Evolutionary conservation across 106 monocot genomes (phyloP), one percentile per base, ranked within the genome.

Genomic region (Dendrobium chrysotoxum): DNA sequence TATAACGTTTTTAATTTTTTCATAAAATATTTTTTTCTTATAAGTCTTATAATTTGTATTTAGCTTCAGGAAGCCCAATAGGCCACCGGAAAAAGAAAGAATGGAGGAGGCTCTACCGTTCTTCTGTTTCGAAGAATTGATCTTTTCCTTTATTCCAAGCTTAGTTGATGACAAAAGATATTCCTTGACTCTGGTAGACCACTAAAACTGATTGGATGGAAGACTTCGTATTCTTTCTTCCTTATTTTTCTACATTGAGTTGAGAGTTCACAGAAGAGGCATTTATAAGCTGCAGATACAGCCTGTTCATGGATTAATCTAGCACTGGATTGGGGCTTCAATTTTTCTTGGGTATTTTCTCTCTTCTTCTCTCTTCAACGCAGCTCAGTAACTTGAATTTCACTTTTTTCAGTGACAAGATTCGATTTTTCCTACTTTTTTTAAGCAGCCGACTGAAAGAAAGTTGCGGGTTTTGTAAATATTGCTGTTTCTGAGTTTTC

Each of bases 141-240:
- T 57, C 4, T 64, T 25, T 64, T 64, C 25, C 64, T 23, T 64
- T 64, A 64, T 70, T 70, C 70, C 30, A 70, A 30, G 11, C 70
- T 23, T 35, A 35, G 30, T 70, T 70, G 31, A 70, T 28, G 70
- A 10, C 28, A 13, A 31, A 70, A 70, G 30, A 30, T 9, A 70
- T 76, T 47, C 25, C 75, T 76, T 45, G 45, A 76, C 46, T 76
- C n/a, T 11, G 40, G 41, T 40, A 74, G 74, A 7, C 72, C 72
- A 72, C 18, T 76, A 12, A 4, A 47, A 44, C 46, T 44, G 25
- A 13, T n/a, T 21, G 47, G 75, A 76, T 76, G 75, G 26, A 45
- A 25, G 46, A 8, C 45, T 0, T 15, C 6, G 26, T n/a, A 47
- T 74, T 74, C 41, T 74, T 74, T 35, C 70, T 70, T 70, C 31